Conservation (phyloP, 192 early-diverging fungal species). For the Linnemannia zychae region DNA sequence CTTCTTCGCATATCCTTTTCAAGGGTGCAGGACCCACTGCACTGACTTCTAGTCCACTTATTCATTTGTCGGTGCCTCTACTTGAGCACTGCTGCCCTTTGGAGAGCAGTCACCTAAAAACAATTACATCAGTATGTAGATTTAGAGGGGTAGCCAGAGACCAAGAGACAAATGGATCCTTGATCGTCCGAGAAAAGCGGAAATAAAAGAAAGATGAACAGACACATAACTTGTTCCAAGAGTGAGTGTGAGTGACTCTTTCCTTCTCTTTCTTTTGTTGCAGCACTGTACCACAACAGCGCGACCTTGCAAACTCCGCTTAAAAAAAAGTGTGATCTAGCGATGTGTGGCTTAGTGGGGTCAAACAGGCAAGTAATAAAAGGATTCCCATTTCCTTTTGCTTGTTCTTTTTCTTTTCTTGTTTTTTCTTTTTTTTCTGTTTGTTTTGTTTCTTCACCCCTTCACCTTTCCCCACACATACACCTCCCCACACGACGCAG, state of each 20-base stretch:
- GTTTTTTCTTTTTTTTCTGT: conserved; percentile 37
- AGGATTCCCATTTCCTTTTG: background rate
- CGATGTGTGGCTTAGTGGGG: background rate
- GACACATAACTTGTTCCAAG: too few species aligned
- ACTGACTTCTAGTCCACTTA: too few species aligned
- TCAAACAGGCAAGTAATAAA: background rate
- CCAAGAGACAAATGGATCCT: background rate
- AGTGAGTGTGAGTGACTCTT: background rate
- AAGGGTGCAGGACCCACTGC: too few species aligned
- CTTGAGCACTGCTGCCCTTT: too few species aligned
- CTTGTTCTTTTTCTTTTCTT: conserved; percentile 37
- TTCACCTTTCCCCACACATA: conserved; percentile 17
- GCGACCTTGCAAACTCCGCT: background rate
- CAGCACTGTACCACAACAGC: too few species aligned
- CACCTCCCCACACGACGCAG: background rate
- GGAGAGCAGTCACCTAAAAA: too few species aligned
- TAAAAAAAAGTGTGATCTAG: background rate
- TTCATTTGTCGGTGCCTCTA: too few species aligned
- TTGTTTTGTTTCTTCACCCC: conserved; percentile 34
- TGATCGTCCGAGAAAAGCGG: background rate
- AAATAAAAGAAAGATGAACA: too few species aligned
- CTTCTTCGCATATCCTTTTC: background rate
- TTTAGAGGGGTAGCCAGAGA: too few species aligned
- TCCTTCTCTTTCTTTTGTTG: background rate
- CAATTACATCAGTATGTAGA: too few species aligned